These are phyloP conservation scores for Lentinula boryana DNA, from an alignment of 768 basidiomycete genomes.

Conservation along the genomic window DNA sequence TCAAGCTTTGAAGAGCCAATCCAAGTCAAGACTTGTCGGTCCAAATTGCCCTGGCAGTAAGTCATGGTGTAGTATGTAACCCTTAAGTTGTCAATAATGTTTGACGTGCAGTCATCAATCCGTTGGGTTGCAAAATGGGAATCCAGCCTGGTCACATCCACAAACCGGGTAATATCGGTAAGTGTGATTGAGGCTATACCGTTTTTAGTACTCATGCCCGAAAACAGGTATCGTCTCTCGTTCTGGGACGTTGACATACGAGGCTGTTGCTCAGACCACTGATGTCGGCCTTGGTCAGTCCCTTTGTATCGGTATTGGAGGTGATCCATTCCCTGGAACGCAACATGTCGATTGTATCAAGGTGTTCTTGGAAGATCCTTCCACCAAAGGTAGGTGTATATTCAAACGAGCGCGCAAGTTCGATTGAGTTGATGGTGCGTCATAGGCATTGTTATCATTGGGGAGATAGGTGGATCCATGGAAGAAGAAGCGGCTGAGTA, in stretches of 20 bases:
- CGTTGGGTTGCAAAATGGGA: conserved; percentile 98
- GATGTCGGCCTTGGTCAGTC: conserved; percentile 94
- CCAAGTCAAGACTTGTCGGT: conserved; percentile 91
- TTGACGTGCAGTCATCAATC: conserved; percentile 72
- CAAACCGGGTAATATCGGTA: conserved; percentile 92
- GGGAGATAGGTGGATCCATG: conserved; percentile 99
- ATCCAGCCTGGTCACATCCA: conserved; percentile 98
- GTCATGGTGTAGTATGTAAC: not conserved
- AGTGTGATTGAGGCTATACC: conserved; percentile 11
- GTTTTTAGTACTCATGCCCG: not conserved
- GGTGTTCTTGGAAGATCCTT: conserved; percentile 90
- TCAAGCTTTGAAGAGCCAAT: conserved; percentile 92
- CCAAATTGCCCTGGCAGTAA: conserved; percentile 92
- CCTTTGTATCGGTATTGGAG: conserved; percentile 94
- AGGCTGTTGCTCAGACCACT: conserved; percentile 97
- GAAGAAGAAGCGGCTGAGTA: conserved; percentile 99
- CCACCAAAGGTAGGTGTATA: conserved; percentile 69
- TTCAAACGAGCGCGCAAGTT: conserved; percentile 3
- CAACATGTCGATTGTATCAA: conserved; percentile 95
- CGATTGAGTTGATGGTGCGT: not conserved
- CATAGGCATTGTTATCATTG: conserved; percentile 91
- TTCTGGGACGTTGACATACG: conserved; percentile 95
- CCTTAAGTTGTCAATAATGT: not conserved
- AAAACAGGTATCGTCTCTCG: conserved; percentile 83
- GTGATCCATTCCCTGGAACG: conserved; percentile 95